Evolutionary conservation across 2,329 filamentous ascomycete species (phyloP).

Genomic region (Monosporascus ibericus): DNA sequence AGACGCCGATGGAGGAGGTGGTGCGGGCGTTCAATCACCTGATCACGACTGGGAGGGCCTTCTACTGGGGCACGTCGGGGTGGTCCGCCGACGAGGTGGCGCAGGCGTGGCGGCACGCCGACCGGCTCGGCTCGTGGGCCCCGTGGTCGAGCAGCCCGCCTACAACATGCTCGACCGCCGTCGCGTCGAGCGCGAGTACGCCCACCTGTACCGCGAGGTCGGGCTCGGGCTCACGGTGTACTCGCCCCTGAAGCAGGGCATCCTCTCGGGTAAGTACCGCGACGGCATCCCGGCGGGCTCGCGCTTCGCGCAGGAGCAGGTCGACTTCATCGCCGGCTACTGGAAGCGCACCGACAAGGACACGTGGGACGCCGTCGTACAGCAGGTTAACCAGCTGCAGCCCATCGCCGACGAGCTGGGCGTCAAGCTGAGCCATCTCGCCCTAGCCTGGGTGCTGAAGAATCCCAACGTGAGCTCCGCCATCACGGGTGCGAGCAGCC

Average conservation of each 20-base stretch:
- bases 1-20: constrained; percentile 65
- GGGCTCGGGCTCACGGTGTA: constrained; percentile 59
- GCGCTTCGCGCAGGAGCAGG: constrained; percentile 39
- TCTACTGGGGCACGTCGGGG: constrained; percentile 67
- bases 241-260: constrained; percentile 53
- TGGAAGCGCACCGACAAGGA: constrained; percentile 46
- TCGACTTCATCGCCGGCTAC: constrained; percentile 49
- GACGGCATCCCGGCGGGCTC: constrained; percentile 41
- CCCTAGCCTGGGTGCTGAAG: constrained; percentile 57
- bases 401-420: constrained; percentile 60
- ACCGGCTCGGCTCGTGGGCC: constrained; percentile 55
- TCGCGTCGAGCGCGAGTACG: constrained; percentile 59
- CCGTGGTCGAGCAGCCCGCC: constrained; percentile 60
- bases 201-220: constrained; percentile 52
- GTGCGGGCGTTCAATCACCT: constrained; percentile 66
- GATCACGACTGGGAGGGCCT: constrained; percentile 60
- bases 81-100: constrained; percentile 62
- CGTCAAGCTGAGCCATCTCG: constrained; percentile 49
- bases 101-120: constrained; percentile 54
- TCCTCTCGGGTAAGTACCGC: constrained; percentile 64
- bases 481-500: constrained; percentile 53
- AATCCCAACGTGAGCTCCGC: constrained; percentile 57
- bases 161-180: constrained; percentile 59
- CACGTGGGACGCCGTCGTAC: constrained; percentile 48
- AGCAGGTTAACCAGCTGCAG: constrained; percentile 53